Evolutionary conservation across 2,329 filamentous ascomycete species (phyloP).

Genomic region (Gnomoniopsis smithogilvyi): DNA sequence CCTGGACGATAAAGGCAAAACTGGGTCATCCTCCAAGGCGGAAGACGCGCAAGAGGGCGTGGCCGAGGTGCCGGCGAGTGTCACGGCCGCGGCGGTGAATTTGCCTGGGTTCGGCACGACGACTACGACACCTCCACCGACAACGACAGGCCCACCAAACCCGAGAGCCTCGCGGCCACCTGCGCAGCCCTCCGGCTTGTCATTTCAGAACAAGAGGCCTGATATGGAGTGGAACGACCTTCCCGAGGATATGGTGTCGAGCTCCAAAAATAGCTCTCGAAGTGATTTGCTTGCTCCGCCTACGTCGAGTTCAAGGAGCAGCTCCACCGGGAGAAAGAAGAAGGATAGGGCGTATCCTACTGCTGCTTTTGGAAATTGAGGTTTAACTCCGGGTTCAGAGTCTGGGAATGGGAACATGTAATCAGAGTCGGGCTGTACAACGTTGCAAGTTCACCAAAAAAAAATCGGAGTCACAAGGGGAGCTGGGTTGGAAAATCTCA

Average conservation of each 20-base stretch:
- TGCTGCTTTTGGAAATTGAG: slow-evolving; percentile 53
- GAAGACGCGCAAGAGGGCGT: neutral
- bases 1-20: neutral
- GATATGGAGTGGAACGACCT: slow-evolving; percentile 66
- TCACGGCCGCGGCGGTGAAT: slow-evolving; percentile 28
- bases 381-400: neutral
- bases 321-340: slow-evolving; percentile 46
- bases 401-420: neutral
- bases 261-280: slow-evolving; percentile 19
- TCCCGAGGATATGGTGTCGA: slow-evolving; percentile 54
- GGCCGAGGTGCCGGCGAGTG: slow-evolving; percentile 18
- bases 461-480: neutral
- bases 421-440: neutral
- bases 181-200: slow-evolving; percentile 32
- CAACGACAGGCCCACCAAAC: slow-evolving; percentile 4
- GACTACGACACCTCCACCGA: slow-evolving; percentile 13
- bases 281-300: slow-evolving; percentile 22
- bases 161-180: slow-evolving; percentile 14
- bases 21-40: neutral
- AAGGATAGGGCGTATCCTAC: slow-evolving; percentile 60
- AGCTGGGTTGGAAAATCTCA: neutral
- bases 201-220: slow-evolving; percentile 58
- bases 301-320: slow-evolving; percentile 53
- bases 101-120: slow-evolving; percentile 13
- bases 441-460: neutral